Base-by-base conservation (phyloP, 768 basidiomycete genomes). In the Leucosporidium yakuticum region DNA sequence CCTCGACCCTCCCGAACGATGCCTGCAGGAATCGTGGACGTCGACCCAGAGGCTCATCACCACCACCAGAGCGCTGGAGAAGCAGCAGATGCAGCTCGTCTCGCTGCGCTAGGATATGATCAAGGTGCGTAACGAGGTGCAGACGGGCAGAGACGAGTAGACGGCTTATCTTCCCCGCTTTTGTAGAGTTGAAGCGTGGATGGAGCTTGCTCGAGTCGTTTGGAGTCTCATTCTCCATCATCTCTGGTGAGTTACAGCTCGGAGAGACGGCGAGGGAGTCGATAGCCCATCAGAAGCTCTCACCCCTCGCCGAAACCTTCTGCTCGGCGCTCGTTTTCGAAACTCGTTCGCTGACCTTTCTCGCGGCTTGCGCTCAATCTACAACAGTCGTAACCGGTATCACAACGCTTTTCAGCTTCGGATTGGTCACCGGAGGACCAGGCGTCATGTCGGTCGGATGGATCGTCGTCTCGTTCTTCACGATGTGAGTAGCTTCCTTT, bases 211-310 rank as follows among this genome's bases (percentile, higher is more conserved):
- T 69, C 48, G 59, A 74, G 48, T 68, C 59, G 31, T 73, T 76
- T 47, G 74, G 75, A 15, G 58, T 68, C 67, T 87, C 86, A 0
- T 89, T 89, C 78, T 86, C 85, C 14, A 87, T 90, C 77, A 89
- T 90, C 64, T 44, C 39, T 7, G 39, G 39, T 44, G 14, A 8
- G 39, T 44, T 44, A 15, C 39, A 44, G 39, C 8, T 86, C 85
- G 31, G n/a, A 70, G 31, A 49, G n/a, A n/a, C n/a, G 51, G 27
- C 21, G 23, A 27, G 21, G 9, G 27, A 19, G 51, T 53, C 51
- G 23, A n/a, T n/a, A n/a, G n/a, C 23, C 15, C 14, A 53, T 6
- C 49, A 60, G 29, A 54, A 47, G 65, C 31, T 63, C 34, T 53
- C 51, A 25, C 25, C n/a, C 9, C 31, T 27, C 21, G 54, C 27